Base-by-base conservation (phyloP, 2,329 filamentous ascomycete species). In the Immersiporthe knoxdaviesiana region DNA sequence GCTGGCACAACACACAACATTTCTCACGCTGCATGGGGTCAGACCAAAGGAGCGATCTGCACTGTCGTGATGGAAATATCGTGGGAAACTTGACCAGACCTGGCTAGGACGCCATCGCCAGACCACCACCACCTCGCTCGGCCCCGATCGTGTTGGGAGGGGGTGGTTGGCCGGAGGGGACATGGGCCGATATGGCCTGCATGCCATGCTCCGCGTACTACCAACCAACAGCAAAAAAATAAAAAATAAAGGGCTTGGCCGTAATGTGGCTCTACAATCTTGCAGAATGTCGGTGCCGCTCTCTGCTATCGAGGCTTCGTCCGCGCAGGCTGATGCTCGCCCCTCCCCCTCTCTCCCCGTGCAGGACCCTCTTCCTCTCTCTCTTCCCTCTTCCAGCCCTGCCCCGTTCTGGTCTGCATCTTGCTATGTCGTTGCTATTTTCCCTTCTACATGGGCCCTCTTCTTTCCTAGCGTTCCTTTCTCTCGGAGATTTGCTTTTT, bases 391-490 rank as follows among this genome's bases (percentile, higher is more conserved):
- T n/a, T 27, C 30, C 56, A 35, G 56, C 47, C 37, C 63, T 41
- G 63, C 63, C 50, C 52, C 63, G 24, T 56, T 39, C 44, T 16
- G 18, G 14, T 24, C 11, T 24, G 24, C n/a, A 39, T n/a, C 44
- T 47, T 47, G 44, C 35, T n/a, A 56, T 52, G 50, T 56, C 37
- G 50, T 65, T 65, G 47, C 30, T 54, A 65, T 54, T 65, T 54
- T 65, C 11, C 11, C 50, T 37, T 24, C 50, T 32, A 65, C 50
- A 54, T 65, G 63, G 63, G 1, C 18, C 32, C 56, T 65, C 27
- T 24, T 37, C 47, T 64, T 56, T 41, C 41, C 63, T 56, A 65
- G 47, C 52, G 63, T 56, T 65, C 32, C 63, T 65, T 56, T 41
- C 32, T 39, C 63, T 54, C 30, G 63, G 39, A 54, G 21, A 24